Percentiles rank a stretch among this genome's conserved stretches.
Evolutionary conservation across 2,329 filamentous ascomycete genomes (phyloP).

Genomic region (Sporothrix protearum): DNA sequence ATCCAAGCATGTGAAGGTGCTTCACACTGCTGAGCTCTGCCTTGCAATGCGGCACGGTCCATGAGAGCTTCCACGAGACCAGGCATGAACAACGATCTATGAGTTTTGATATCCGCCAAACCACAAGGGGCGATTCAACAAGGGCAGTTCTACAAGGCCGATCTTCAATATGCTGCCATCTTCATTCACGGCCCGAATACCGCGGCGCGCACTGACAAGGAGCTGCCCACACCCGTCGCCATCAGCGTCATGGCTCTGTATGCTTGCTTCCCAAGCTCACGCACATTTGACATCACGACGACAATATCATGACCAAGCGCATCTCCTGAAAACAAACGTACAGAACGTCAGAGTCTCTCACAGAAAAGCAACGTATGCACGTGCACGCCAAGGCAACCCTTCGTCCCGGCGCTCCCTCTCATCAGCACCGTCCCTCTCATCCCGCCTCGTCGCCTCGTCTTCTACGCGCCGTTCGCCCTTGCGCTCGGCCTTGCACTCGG

Average conservation of each 20-base stretch:
- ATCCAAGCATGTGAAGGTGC: constrained; percentile 9
- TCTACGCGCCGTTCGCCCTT: background rate
- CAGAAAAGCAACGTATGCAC: background rate
- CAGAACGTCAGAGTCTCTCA: background rate
- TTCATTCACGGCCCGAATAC: background rate
- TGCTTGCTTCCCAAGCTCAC: background rate
- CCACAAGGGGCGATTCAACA: background rate
- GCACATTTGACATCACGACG: background rate
- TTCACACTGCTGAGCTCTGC: background rate
- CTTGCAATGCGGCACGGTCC: background rate
- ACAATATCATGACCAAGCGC: background rate
- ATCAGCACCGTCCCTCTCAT: background rate
- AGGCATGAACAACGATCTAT: background rate
- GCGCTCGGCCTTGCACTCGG: background rate
- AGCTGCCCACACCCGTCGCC: background rate
- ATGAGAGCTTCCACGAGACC: background rate
- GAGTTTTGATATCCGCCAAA: background rate
- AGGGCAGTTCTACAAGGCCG: too few relatives aligned
- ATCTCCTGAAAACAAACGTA: too few relatives aligned
- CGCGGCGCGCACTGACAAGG: background rate
- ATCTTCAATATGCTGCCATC: background rate
- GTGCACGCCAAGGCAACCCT: background rate
- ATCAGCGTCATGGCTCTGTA: background rate
- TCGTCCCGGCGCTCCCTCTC: background rate
- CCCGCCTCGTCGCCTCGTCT: background rate